Percentiles rank a stretch among this genome's conserved stretches.
Conservation (phyloP, 1,284 basidiomycete species). For the Mycena sp. region DNA sequence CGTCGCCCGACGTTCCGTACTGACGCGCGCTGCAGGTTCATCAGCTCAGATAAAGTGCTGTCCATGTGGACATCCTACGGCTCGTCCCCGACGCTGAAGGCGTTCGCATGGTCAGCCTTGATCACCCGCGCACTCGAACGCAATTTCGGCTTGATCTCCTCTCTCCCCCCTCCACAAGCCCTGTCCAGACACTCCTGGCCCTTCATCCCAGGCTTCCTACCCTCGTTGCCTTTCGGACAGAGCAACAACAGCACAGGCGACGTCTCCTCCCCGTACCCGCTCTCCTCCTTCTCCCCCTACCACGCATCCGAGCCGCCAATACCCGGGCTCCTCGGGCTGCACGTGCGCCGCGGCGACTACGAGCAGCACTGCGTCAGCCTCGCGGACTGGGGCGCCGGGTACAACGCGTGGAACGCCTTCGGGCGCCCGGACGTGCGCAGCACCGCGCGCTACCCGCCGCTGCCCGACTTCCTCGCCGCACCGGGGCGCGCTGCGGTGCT, state of each 20-base stretch:
- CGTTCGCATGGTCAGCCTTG: conserved; percentile 21
- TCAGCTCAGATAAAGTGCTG: not conserved
- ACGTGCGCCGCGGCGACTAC: conserved; percentile 75
- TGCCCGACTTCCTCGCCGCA: not conserved
- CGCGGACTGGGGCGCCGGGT: conserved; percentile 49
- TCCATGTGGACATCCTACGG: conserved; percentile 17
- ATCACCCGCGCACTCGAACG: not conserved
- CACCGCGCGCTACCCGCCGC: conserved; percentile 27
- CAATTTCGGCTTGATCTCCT: not conserved
- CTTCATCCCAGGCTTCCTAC: conserved; percentile 42
- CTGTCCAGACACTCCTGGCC: not conserved
- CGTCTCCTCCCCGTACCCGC: conserved; percentile 51
- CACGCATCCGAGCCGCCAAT: conserved; percentile 14
- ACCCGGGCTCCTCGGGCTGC: conserved; percentile 58
- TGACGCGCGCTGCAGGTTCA: not conserved
- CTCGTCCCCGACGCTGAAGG: conserved; percentile 1
- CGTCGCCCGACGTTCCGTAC: not conserved
- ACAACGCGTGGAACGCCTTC: conserved; percentile 57
- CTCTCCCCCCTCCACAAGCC: not conserved
- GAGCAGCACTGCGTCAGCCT: conserved; percentile 65
- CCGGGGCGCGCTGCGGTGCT: not conserved
- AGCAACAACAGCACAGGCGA: conserved; percentile 53
- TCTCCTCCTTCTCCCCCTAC: conserved; percentile 34
- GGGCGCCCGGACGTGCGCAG: conserved; percentile 42
- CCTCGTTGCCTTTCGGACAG: conserved; percentile 56